Conservation (phyloP, 2,329 filamentous ascomycete species). For the Alternaria tenuissima region DNA sequence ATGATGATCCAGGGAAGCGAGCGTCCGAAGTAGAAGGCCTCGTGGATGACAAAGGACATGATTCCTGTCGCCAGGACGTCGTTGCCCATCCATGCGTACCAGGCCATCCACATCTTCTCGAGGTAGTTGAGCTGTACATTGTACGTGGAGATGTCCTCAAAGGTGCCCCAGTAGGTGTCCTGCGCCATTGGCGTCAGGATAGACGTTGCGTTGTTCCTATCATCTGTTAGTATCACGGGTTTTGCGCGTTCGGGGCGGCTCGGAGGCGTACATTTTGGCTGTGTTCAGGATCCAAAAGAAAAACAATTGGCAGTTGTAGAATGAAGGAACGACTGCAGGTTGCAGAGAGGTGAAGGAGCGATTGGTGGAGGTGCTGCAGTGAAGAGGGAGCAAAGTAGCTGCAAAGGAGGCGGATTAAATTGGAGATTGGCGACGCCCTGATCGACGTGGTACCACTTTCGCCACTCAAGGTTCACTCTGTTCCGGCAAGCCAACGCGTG, state of each 20-base stretch:
- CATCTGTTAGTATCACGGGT: conserved; percentile 27
- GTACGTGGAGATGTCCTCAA: conserved; percentile 70
- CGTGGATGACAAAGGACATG: conserved; percentile 96
- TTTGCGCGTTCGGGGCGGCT: conserved; percentile 15
- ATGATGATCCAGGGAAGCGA: conserved; percentile 92
- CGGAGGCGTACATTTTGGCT: conserved; percentile 36
- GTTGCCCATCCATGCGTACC: conserved; percentile 99
- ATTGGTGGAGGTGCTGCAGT: conserved; percentile 25
- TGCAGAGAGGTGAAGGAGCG: conserved; percentile 16
- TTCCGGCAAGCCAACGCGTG: conserved; percentile 23
- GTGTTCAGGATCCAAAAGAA: conserved; percentile 24
- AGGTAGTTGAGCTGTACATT: conserved; percentile 87
- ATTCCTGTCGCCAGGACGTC: conserved; percentile 96
- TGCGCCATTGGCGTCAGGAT: conserved; percentile 52
- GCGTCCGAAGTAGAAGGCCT: conserved; percentile 92
- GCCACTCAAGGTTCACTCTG: conserved; percentile 30
- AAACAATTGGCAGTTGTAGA: conserved; percentile 9
- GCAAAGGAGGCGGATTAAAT: conserved; percentile 43
- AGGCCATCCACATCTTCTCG: conserved; percentile 91
- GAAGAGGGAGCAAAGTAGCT: conserved; percentile 23
- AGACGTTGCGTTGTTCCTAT: conserved; percentile 51
- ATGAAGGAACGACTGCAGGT: conserved; percentile 26
- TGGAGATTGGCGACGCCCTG: conserved; percentile 35
- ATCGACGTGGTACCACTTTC: conserved; percentile 42
- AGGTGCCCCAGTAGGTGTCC: conserved; percentile 71